Conservation (phyloP, 1,284 basidiomycete genomes). For the Trichosporon asahii region DNA sequence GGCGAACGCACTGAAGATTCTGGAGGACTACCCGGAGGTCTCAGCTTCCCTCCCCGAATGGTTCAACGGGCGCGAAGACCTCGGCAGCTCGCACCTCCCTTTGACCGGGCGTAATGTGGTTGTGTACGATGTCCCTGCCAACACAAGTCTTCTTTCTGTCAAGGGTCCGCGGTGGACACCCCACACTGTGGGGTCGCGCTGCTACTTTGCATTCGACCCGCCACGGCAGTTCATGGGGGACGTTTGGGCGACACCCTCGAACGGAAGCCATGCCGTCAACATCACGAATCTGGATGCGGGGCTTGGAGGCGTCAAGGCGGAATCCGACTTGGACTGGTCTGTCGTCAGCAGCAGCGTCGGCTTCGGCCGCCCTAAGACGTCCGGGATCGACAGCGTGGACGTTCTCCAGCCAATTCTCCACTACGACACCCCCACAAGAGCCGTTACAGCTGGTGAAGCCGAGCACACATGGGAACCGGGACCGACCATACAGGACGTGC, state of each 20-base stretch:
- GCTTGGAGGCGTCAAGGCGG: too few species aligned
- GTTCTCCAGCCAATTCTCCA: background rate
- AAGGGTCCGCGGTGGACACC: background rate
- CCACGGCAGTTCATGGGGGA: background rate
- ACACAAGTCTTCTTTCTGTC: background rate
- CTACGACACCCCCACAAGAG: background rate
- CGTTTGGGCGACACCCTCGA: background rate
- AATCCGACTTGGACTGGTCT: background rate
- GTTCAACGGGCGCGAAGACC: background rate
- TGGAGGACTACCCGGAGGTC: background rate
- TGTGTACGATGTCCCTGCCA: background rate
- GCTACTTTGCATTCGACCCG: background rate
- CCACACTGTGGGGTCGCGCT: background rate
- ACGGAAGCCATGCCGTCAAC: background rate
- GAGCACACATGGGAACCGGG: background rate
- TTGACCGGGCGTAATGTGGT: background rate
- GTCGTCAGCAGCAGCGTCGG: background rate
- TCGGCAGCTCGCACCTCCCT: background rate
- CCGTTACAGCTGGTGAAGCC: background rate
- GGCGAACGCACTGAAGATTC: background rate
- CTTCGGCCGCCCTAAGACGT: background rate
- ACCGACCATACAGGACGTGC: background rate
- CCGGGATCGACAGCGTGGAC: background rate
- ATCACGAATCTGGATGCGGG: too few species aligned
- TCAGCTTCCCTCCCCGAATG: background rate